Evolutionary conservation across 495 filamentous ascomycete genomes (phyloP).

Genomic region (Daldinia bambusicola): DNA sequence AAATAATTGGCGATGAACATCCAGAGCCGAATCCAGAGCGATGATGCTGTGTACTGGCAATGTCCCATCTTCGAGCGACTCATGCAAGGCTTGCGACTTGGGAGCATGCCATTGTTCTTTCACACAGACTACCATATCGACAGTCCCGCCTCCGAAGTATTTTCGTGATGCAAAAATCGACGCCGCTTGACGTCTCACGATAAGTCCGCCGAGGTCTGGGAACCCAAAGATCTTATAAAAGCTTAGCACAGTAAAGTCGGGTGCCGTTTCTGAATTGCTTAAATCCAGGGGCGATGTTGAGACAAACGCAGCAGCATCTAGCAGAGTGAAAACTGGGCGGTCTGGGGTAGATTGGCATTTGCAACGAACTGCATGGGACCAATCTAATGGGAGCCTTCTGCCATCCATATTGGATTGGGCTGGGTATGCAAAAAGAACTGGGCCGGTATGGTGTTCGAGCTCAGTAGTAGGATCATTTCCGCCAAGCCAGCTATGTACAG

Average conservation of each 20-base stretch:
- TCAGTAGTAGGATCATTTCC: constrained; percentile 39
- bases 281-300: constrained; percentile 82
- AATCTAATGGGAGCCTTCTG: constrained; percentile 74
- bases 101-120: constrained; percentile 78
- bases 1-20: constrained; percentile 74
- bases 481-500: constrained; percentile 75
- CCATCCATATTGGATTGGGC: constrained; percentile 96
- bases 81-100: constrained; percentile 78
- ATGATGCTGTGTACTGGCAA: constrained; percentile 88
- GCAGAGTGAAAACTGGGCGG: constrained; percentile 69
- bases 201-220: constrained; percentile 87
- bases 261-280: constrained; percentile 66
- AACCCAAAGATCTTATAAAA: constrained; percentile 99
- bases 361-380: constrained; percentile 70
- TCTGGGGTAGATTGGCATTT: constrained; percentile 21
- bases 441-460: constrained; percentile 16
- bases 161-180: constrained; percentile 68
- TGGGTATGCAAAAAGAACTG: constrained; percentile 80
- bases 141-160: constrained; percentile 97
- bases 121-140: constrained; percentile 75
- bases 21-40: constrained; percentile 77
- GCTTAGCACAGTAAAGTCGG: constrained; percentile 89
- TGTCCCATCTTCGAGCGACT: constrained; percentile 88
- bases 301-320: constrained; percentile 90
- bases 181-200: constrained; percentile 78